Evolutionary conservation across 768 basidiomycete genomes (phyloP).

Genomic region (Galerina marginata): DNA sequence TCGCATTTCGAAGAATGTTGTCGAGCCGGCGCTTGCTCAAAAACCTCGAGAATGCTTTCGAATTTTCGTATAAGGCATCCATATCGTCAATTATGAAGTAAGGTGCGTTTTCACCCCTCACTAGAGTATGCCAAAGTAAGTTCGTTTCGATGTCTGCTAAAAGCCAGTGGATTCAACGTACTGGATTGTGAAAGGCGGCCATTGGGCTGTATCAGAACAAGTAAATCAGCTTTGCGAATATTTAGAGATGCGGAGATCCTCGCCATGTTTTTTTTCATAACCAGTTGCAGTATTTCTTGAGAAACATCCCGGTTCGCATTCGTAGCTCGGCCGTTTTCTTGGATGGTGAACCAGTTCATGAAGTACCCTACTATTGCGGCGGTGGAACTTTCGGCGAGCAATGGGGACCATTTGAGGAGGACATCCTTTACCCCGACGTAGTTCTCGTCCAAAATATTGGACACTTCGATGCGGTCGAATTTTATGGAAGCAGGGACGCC

Average conservation of each 20-base stretch:
- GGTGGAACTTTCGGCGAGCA: constrained; percentile 34
- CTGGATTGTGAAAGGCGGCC: neutral
- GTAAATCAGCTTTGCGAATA: too few species aligned
- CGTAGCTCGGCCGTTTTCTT: constrained; percentile 23
- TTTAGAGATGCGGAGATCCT: neutral
- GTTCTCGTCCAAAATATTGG: constrained; percentile 50
- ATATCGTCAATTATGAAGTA: constrained; percentile 9
- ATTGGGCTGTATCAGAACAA: neutral
- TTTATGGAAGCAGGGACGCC: constrained; percentile 27
- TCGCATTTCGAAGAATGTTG: constrained; percentile 24
- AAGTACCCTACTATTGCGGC: constrained; percentile 48
- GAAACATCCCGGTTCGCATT: constrained; percentile 1
- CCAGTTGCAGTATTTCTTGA: neutral
- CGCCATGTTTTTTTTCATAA: constrained; percentile 18
- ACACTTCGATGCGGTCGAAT: constrained; percentile 55
- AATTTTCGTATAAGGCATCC: constrained; percentile 41
- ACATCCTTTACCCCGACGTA: constrained; percentile 44
- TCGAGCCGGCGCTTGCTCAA: constrained; percentile 34
- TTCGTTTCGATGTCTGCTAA: neutral
- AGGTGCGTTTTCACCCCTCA: constrained; percentile 1
- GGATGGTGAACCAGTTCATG: constrained; percentile 51
- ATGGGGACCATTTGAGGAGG: constrained; percentile 40
- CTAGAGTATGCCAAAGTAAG: neutral
- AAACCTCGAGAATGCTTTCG: constrained; percentile 38
- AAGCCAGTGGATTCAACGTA: neutral